Evolutionary conservation across 176 grass and related monocot genomes (phyloP).

Genomic region (Carex cristatella): DNA sequence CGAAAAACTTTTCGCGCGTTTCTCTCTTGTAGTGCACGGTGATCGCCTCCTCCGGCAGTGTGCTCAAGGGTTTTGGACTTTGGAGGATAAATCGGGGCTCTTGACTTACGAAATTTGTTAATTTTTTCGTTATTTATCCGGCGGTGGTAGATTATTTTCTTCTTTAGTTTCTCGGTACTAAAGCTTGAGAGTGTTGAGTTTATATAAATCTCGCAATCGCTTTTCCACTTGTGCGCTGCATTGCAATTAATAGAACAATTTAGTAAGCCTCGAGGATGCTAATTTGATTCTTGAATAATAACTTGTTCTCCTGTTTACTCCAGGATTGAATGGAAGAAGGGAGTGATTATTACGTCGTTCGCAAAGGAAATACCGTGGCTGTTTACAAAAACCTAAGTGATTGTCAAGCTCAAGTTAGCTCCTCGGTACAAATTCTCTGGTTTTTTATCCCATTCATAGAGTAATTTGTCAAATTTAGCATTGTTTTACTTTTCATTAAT

Average conservation of each 20-base stretch:
- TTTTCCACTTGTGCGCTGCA: neutral
- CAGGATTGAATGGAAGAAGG: slow-evolving; percentile 30
- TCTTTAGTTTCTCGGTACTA: neutral
- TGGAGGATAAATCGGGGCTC: neutral
- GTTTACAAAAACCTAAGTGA: slow-evolving; percentile 65
- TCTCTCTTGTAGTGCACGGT: neutral
- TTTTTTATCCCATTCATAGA: neutral
- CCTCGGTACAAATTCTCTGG: slow-evolving; percentile 32
- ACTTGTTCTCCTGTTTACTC: neutral
- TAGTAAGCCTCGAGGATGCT: neutral
- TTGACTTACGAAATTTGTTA: neutral
- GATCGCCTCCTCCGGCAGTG: neutral
- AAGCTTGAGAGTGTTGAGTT: neutral
- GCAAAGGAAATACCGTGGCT: slow-evolving; percentile 59
- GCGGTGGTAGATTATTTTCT: neutral
- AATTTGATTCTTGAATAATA: neutral
- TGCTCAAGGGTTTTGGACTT: slow-evolving; percentile 4
- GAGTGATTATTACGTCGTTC: slow-evolving; percentile 62
- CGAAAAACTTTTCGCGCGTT: neutral
- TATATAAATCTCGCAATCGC: neutral
- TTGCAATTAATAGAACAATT: neutral
- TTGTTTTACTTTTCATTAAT: neutral
- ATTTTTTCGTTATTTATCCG: neutral
- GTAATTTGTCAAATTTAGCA: neutral
- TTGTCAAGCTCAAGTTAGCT: slow-evolving; percentile 80